A percentile compares a stretch with the other conserved stretches of the same genome.
Evolutionary conservation across 306 rosid species (phyloP).

Genomic region (Psophocarpus tetragonolobus): DNA sequence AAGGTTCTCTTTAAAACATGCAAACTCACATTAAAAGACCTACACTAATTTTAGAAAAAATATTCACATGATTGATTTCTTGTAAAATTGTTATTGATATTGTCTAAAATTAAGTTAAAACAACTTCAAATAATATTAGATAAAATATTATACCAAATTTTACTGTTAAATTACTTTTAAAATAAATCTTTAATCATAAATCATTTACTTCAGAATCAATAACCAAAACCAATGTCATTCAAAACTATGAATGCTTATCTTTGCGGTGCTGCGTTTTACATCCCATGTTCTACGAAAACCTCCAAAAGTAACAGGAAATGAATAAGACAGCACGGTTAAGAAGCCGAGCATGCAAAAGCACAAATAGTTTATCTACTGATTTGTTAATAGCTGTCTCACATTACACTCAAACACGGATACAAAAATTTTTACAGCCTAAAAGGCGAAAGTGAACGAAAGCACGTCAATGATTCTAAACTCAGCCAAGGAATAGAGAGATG

Average conservation of each 20-base stretch:
- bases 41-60: too few relatives aligned
- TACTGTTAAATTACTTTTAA: neutral
- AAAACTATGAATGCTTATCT: conserved; percentile 14
- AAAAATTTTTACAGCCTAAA: neutral
- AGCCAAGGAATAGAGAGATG: neutral
- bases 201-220: neutral
- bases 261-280: neutral
- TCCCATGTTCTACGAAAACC: neutral
- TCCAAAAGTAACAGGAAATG: conserved; percentile 6
- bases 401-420: neutral
- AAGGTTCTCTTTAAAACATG: too few relatives aligned
- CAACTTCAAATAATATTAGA: neutral
- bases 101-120: neutral
- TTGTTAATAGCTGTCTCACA: neutral
- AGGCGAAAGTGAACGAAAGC: neutral
- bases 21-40: too few relatives aligned
- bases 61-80: neutral
- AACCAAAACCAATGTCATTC: neutral
- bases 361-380: neutral
- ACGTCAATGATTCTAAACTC: neutral
- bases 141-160: neutral
- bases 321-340: conserved; percentile 5
- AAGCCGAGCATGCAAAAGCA: conserved; percentile 9
- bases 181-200: neutral
- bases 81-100: too few relatives aligned